phyloP scores from a whole-genome alignment of 2,329 filamentous ascomycete genomes.

The Ophiostoma fasciatum region DNA sequence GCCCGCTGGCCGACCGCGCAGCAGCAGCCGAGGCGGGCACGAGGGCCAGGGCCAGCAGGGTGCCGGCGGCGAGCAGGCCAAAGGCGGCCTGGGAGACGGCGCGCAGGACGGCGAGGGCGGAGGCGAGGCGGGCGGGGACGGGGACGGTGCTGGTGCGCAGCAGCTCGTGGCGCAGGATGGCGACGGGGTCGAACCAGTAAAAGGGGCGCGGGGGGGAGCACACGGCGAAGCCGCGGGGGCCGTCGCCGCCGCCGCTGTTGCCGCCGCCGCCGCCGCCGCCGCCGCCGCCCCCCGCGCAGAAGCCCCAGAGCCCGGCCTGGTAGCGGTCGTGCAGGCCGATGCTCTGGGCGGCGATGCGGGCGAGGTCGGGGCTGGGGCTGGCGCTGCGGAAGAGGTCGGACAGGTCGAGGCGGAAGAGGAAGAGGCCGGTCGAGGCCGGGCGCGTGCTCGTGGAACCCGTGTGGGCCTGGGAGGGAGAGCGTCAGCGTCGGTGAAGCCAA shows the following conservation, averaged over 20 bases:
- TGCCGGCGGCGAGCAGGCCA: conserved; percentile 62
- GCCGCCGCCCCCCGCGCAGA: conserved; percentile 70
- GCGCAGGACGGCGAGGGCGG: conserved; percentile 59
- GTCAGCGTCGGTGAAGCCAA: no score
- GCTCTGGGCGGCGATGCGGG: conserved; percentile 77
- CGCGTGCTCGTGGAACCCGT: conserved; percentile 58
- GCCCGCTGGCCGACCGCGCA: conserved; percentile 48
- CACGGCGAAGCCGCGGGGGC: conserved; percentile 15
- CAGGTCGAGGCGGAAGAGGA: conserved; percentile 74
- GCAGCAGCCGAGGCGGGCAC: no score
- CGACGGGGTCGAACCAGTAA: conserved; percentile 86
- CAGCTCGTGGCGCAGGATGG: conserved; percentile 66
- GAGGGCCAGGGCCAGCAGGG: conserved; percentile 57
- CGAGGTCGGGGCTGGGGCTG: conserved; percentile 57
- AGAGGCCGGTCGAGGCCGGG: conserved; percentile 51
- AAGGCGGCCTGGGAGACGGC: conserved; percentile 79
- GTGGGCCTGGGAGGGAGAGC: conserved; percentile 4
- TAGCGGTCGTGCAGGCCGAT: conserved; percentile 91
- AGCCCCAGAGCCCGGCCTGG: conserved; percentile 81
- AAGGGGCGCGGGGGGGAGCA: conserved; percentile 57
- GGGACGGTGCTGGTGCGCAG: conserved; percentile 72
- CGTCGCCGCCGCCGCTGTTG: neutral
- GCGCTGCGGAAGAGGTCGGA: conserved; percentile 55
- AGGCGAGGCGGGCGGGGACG: conserved; percentile 57
- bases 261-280: conserved; percentile 42